phyloP scores from a whole-genome alignment of 495 filamentous ascomycete genomes.

The Xylaria castorea region DNA sequence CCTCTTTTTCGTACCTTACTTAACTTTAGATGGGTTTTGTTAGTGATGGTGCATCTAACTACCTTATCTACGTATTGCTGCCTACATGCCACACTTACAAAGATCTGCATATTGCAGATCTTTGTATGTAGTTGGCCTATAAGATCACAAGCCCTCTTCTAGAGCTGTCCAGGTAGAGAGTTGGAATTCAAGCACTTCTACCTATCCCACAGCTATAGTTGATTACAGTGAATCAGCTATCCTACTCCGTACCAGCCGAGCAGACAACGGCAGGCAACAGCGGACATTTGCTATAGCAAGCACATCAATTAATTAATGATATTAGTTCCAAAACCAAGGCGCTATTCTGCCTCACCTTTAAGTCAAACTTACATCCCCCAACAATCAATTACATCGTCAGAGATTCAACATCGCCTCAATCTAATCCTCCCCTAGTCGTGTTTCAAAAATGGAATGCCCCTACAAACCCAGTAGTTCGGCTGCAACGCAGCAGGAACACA shows the following conservation, averaged over 20 bases:
- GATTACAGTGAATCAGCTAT: neutral
- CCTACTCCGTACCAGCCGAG: neutral
- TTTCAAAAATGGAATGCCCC: slow-evolving; percentile 9
- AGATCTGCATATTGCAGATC: no score
- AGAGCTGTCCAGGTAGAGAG: no score
- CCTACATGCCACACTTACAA: no score
- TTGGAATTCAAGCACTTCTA: no score
- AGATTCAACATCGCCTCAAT: neutral
- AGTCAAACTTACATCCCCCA: neutral
- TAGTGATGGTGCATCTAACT: no score
- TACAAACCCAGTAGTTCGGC: slow-evolving; percentile 11
- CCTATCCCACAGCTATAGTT: no score
- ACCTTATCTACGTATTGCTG: no score
- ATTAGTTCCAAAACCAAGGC: neutral
- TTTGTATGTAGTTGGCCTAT: no score
- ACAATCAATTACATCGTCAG: neutral
- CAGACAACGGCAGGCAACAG: neutral
- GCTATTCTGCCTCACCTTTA: neutral
- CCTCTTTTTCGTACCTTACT: neutral
- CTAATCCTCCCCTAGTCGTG: neutral
- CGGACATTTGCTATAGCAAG: neutral
- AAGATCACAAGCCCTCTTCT: no score
- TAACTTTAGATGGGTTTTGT: neutral
- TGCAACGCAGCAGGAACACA: neutral
- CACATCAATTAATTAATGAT: neutral